Percentiles rank a stretch among this genome's conserved stretches.
Evolutionary conservation across 176 grass and related monocot genomes (phyloP).

Genomic region (Bonia amplexicaulis): DNA sequence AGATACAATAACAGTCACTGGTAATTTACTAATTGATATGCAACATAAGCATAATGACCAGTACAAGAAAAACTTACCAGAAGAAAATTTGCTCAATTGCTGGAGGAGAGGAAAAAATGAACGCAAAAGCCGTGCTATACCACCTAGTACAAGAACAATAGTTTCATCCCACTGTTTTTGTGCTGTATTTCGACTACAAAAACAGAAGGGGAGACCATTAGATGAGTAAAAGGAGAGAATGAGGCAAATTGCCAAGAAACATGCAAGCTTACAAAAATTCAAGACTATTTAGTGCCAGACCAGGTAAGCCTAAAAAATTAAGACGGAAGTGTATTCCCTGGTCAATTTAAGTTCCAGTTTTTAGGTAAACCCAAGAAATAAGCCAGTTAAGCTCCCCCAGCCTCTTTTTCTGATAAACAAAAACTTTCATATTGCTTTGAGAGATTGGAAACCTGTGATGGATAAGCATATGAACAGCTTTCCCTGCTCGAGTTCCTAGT

Average conservation of each 20-base stretch:
- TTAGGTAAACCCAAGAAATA: background rate
- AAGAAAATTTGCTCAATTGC: conserved; percentile 78
- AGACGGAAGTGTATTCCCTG: background rate
- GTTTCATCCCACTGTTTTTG: conserved; percentile 99
- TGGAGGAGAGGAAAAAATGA: conserved; percentile 95
- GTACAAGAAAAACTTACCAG: conserved; percentile 49
- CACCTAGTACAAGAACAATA: conserved; percentile 89
- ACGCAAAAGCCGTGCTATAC: conserved; percentile 72
- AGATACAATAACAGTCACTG: conserved; percentile 11
- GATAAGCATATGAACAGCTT: conserved; percentile 99
- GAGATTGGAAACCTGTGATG: conserved; percentile 74
- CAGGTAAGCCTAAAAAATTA: background rate
- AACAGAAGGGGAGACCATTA: conserved; percentile 5
- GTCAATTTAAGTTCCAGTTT: conserved; percentile 17
- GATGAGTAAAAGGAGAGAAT: conserved; percentile 12
- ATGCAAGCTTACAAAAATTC: conserved; percentile 12
- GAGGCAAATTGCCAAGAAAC: background rate
- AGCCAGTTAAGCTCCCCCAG: background rate
- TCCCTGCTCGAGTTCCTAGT: conserved; percentile 86
- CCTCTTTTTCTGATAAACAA: conserved; percentile 3
- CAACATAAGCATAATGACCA: background rate
- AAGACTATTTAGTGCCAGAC: background rate
- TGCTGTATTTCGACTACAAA: conserved; percentile 85
- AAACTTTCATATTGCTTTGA: background rate
- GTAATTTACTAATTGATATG: conserved; percentile 6